These are phyloP conservation scores for Leucogyrophana mollusca DNA, from an alignment of 768 basidiomycete genomes.

Conservation along the genomic window DNA sequence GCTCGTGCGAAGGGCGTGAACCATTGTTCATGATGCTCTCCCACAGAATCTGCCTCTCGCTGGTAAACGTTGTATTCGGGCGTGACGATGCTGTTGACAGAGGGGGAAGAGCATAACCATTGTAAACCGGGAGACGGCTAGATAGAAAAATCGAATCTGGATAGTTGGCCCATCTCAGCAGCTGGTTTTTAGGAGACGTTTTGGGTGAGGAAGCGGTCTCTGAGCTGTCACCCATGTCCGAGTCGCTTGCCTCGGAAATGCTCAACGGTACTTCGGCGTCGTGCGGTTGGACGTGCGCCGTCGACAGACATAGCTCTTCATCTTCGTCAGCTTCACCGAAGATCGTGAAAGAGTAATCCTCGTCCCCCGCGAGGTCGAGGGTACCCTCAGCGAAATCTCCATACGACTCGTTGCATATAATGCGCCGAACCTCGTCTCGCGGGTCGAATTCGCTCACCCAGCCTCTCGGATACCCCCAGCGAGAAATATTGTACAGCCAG, in stretches of 20 bases:
- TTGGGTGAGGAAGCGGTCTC: background rate
- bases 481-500: constrained; percentile 63
- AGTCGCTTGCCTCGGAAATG: constrained; percentile 7
- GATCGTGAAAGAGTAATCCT: constrained; percentile 31
- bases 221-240: background rate
- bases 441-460: constrained; percentile 60
- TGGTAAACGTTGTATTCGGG: constrained; percentile 31
- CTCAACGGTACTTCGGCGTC: constrained; percentile 1
- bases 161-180: constrained; percentile 69
- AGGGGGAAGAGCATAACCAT: constrained; percentile 36
- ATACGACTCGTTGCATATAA: constrained; percentile 48
- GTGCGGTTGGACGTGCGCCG: background rate
- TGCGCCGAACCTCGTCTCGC: constrained; percentile 41
- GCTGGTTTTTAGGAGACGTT: background rate
- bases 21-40: constrained; percentile 26
- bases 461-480: constrained; percentile 79
- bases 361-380: constrained; percentile 12
- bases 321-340: constrained; percentile 36
- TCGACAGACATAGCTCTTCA: constrained; percentile 33
- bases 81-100: constrained; percentile 17
- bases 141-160: constrained; percentile 60
- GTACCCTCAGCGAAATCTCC: constrained; percentile 14
- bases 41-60: constrained; percentile 41
- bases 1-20: constrained; percentile 9
- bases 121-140: constrained; percentile 52